Conservation (phyloP, 768 basidiomycete species). For the Trametes punicea region DNA sequence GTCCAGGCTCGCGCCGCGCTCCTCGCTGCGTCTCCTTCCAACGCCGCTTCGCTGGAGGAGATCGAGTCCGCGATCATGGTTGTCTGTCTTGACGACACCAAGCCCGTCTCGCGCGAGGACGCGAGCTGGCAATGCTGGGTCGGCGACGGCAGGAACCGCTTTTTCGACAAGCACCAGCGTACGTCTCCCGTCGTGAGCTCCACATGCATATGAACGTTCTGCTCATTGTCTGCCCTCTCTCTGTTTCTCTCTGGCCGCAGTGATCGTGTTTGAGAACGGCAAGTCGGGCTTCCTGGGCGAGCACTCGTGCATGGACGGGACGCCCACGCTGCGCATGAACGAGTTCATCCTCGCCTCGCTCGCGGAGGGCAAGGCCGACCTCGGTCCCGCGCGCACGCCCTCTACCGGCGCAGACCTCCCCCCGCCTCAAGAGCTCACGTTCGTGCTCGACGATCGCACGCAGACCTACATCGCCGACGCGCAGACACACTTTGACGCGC, state of each 20-base stretch:
- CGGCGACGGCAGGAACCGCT: constrained; percentile 87
- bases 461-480: constrained; percentile 53
- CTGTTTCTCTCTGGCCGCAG: constrained; percentile 43
- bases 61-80: constrained; percentile 92
- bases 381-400: constrained; percentile 50
- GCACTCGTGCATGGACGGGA: constrained; percentile 91
- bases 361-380: constrained; percentile 67
- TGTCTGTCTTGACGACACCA: constrained; percentile 79
- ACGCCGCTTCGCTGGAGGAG: constrained; percentile 63
- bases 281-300: constrained; percentile 91
- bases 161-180: constrained; percentile 97
- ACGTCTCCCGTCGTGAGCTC: constrained; percentile 28
- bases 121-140: constrained; percentile 83
- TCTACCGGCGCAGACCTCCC: constrained; percentile 43
- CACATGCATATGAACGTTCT: no score
- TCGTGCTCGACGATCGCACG: constrained; percentile 59
- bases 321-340: constrained; percentile 91
- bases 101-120: constrained; percentile 78
- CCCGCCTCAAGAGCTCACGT: constrained; percentile 63
- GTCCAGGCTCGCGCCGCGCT: constrained; percentile 56
- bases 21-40: constrained; percentile 58
- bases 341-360: constrained; percentile 86
- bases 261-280: constrained; percentile 93
- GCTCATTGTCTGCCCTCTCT: no score
- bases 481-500: constrained; percentile 65